These are phyloP conservation scores for Phytophthora tentaculata DNA, from an alignment of 352 stramenopile genomes.

Conservation along the genomic window DNA sequence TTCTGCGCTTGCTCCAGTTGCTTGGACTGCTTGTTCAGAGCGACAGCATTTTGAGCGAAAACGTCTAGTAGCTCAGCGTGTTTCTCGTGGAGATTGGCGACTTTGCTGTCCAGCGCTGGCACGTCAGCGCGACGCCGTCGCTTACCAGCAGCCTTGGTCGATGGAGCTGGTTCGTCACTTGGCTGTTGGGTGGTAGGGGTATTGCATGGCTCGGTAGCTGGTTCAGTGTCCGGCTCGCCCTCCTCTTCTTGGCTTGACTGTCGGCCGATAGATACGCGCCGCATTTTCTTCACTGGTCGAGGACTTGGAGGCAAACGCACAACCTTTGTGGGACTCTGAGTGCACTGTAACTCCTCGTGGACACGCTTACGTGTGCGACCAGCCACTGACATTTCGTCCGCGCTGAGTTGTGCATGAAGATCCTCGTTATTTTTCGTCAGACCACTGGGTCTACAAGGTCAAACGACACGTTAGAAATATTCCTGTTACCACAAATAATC, in stretches of 20 bases:
- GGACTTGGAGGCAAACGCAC: conserved; percentile 14
- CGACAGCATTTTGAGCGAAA: not conserved
- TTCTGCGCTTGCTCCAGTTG: conserved; percentile 4
- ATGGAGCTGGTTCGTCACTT: not conserved
- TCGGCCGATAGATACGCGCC: conserved; percentile 5
- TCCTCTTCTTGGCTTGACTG: conserved; percentile 11
- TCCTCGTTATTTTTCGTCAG: no score
- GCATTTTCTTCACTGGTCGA: conserved; percentile 31
- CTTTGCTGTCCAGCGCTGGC: conserved; percentile 16
- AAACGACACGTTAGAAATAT: no score
- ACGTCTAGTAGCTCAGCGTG: not conserved
- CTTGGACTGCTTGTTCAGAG: not conserved
- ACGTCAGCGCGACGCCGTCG: conserved; percentile 12
- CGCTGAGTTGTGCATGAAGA: conserved; percentile 29
- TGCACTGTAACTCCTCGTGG: conserved; percentile 37
- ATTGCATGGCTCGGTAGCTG: not conserved
- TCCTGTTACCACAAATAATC: no score
- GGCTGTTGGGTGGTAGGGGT: conserved; percentile 10
- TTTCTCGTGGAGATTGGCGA: conserved; percentile 12
- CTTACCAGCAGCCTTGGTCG: conserved; percentile 21
- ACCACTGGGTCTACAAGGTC: conserved; percentile 30
- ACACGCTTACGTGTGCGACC: conserved; percentile 31
- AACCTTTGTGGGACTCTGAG: conserved; percentile 31
- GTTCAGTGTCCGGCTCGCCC: conserved; percentile 16
- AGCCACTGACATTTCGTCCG: conserved; percentile 28